Evolutionary conservation across 108 stramenopile genomes (phyloP).

Genomic region (Stephanodiscus minutulus): DNA sequence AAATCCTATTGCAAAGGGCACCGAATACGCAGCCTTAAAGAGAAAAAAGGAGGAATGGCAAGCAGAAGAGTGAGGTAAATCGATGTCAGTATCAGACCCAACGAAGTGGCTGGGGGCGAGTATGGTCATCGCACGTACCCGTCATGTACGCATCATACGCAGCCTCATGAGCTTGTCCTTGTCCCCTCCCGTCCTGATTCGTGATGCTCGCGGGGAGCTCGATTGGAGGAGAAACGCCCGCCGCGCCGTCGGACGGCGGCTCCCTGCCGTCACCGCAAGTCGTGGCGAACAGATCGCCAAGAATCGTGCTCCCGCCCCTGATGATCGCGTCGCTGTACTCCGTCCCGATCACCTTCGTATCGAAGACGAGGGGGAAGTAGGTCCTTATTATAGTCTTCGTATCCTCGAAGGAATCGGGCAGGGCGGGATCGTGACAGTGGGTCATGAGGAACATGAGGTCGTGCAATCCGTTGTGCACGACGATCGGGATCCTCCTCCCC

Average conservation of each 20-base stretch:
- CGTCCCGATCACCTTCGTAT: constrained; percentile 73
- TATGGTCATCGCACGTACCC: constrained; percentile 26
- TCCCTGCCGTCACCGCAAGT: constrained; percentile 26
- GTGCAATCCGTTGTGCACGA: constrained; percentile 87
- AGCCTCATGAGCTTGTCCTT: constrained; percentile 70
- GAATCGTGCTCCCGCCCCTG: constrained; percentile 52
- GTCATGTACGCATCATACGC: constrained; percentile 83
- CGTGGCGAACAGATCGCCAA: constrained; percentile 49
- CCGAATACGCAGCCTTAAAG: constrained; percentile 33
- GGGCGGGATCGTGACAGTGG: constrained; percentile 63
- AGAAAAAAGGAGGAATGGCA: neutral
- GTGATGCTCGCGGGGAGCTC: neutral
- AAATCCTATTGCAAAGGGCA: constrained; percentile 25
- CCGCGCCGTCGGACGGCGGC: neutral
- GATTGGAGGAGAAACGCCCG: neutral
- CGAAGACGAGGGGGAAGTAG: constrained; percentile 75
- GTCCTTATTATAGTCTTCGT: constrained; percentile 62
- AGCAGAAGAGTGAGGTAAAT: neutral
- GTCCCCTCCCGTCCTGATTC: constrained; percentile 29
- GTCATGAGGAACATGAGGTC: constrained; percentile 82
- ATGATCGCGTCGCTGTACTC: constrained; percentile 59
- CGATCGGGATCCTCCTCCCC: constrained; percentile 58
- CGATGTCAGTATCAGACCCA: neutral
- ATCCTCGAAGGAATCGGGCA: constrained; percentile 64
- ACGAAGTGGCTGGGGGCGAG: constrained; percentile 24